phyloP scores from a whole-genome alignment of 257 asterid species.

The Solanum dulcamara region DNA sequence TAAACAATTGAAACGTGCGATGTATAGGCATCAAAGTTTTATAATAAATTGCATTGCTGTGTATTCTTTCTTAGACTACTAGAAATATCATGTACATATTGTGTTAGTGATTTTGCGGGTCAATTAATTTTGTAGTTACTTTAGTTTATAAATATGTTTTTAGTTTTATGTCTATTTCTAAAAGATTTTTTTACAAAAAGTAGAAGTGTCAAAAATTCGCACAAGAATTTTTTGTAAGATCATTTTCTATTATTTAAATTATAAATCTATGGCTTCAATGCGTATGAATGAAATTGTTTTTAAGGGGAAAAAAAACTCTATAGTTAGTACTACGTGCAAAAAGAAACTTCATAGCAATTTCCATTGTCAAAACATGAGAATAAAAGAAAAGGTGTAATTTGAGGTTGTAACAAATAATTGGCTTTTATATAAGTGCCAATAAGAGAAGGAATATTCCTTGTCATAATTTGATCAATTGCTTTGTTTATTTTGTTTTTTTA shows the following conservation, averaged over 20 bases:
- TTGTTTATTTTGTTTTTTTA: background rate
- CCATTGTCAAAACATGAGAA: background rate
- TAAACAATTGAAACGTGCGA: too few relatives aligned
- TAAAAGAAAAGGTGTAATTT: background rate
- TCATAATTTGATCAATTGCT: background rate
- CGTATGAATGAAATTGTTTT: background rate
- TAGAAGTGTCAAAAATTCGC: background rate
- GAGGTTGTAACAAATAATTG: background rate
- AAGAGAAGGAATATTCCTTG: background rate
- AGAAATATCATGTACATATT: background rate
- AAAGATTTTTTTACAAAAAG: background rate
- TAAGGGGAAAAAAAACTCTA: background rate
- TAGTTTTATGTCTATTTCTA: background rate
- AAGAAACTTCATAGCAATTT: background rate
- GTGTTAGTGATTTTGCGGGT: background rate
- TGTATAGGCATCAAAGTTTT: background rate
- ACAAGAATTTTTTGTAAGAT: background rate
- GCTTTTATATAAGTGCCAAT: background rate
- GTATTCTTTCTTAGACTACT: background rate
- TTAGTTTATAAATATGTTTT: background rate
- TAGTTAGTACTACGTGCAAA: background rate
- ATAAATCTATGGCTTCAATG: background rate
- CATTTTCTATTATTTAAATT: background rate
- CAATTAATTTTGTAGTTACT: background rate
- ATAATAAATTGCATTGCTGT: background rate